Base-by-base conservation (phyloP, 176 grass and related monocot species). In the Oryza glumipatula region DNA sequence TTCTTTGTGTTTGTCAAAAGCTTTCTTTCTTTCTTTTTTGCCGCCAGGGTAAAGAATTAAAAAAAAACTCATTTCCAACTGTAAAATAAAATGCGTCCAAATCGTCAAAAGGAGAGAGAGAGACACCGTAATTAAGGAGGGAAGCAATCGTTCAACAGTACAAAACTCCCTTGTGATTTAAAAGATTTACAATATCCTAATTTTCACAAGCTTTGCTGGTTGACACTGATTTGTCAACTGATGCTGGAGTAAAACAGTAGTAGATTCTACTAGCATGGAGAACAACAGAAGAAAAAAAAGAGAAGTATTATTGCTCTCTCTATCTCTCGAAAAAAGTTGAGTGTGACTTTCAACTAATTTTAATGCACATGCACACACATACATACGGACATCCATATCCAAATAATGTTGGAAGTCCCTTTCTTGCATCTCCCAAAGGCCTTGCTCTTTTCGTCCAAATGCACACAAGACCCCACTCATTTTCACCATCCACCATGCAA, bases 381-480 rank as follows among this genome's bases (percentile, higher is more conserved):
- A 38, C 36, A 23, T 46, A 52, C 47, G 49, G 4, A 17, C 49
- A 84, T 65, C 61, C 81, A 76, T 76, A 76, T 89, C 82, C 64
- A 70, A 71, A 74, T 75, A 61, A 68, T 84, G 64, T 45, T 38
- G 36, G 76, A 1, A 2, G 82, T 89, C 76, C 35, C 76, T 80
- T 80, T 84, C 79, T 76, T 24, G 63, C 79, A 82, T 76, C 79
- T 36, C 77, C 65, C 67, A 73, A 78, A 82, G 78, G 44, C 46
- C 10, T 26, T 74, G 44, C 35, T 46, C 67, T 82, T 90, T 86
- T 77, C 9, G 19, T 23, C 78, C 68, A 52, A 65, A 89, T 61
- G 51, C 3, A 52, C 32, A 19, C 19, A 63, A 73, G 74, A 83
- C 41, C 72, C 28, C 41, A 39, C 43, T 76, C 86, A 41, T 66